phyloP scores from a whole-genome alignment of 345 rosid species.

The Laguncularia racemosa region DNA sequence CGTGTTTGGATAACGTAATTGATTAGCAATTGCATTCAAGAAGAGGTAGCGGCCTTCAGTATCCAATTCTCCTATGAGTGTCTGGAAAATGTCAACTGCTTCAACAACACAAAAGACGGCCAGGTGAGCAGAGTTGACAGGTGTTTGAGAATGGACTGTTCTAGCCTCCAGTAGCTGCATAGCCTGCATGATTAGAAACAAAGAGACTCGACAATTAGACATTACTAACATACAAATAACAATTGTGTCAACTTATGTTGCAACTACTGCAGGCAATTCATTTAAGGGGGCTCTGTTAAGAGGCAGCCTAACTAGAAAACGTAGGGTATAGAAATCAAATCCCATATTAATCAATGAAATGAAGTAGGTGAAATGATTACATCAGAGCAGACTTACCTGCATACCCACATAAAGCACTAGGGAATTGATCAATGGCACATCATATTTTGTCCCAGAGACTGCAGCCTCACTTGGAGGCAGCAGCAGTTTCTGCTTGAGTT shows the following conservation, averaged over 20 bases:
- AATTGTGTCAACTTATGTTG: no score
- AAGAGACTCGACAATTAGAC: neutral
- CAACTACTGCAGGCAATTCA: neutral
- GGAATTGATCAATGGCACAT: constrained; percentile 85
- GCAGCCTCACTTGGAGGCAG: constrained; percentile 71
- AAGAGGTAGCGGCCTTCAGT: constrained; percentile 96
- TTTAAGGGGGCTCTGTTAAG: neutral
- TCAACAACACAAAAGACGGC: constrained; percentile 50
- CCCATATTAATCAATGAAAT: neutral
- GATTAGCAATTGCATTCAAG: constrained; percentile 89
- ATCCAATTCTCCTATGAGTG: constrained; percentile 73
- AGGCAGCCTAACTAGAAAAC: neutral
- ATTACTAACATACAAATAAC: no score
- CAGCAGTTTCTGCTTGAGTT: constrained; percentile 75
- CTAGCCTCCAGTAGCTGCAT: constrained; percentile 74
- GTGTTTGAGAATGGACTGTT: constrained; percentile 56
- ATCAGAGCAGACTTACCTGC: constrained; percentile 50
- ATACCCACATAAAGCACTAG: constrained; percentile 96
- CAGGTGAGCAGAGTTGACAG: constrained; percentile 36
- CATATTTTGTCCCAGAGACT: constrained; percentile 83
- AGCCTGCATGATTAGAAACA: constrained; percentile 27
- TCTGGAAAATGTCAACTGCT: constrained; percentile 84
- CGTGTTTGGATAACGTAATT: constrained; percentile 96
- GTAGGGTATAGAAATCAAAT: neutral
- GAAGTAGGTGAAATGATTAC: neutral